phyloP scores from a whole-genome alignment of 140 eudicot species.

The Oenanthe javanica region DNA sequence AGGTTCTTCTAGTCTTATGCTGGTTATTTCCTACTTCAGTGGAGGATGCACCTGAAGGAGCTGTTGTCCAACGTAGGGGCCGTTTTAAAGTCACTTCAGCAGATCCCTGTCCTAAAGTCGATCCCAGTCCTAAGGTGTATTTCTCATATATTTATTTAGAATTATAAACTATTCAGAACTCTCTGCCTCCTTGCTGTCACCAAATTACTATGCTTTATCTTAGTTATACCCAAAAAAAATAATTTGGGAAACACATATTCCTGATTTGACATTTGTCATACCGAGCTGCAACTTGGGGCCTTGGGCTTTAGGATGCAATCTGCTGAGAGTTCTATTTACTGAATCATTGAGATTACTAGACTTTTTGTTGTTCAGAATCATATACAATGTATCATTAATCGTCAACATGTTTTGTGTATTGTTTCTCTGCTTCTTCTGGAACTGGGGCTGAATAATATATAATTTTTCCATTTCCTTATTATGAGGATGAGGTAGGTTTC shows the following conservation, averaged over 20 bases:
- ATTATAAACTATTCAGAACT: background rate
- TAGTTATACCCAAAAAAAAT: background rate
- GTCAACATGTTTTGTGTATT: background rate
- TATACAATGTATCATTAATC: background rate
- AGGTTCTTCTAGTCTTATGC: background rate
- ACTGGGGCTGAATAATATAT: background rate
- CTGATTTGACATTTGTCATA: background rate
- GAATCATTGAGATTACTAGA: background rate
- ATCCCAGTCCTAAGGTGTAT: slow-evolving; percentile 36
- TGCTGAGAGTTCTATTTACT: background rate
- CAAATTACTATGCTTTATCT: background rate
- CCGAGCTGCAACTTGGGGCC: background rate
- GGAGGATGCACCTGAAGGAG: slow-evolving; percentile 67
- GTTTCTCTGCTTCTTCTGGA: background rate
- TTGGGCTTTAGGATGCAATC: background rate
- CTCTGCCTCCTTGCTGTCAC: background rate
- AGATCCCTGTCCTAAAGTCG: slow-evolving; percentile 47
- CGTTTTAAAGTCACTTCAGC: slow-evolving; percentile 88
- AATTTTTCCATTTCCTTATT: background rate
- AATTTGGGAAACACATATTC: background rate
- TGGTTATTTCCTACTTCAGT: slow-evolving; percentile 26
- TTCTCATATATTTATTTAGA: background rate
- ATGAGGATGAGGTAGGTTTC: background rate
- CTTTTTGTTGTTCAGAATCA: background rate
- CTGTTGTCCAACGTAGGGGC: slow-evolving; percentile 73